Evolutionary conservation across 441 rosid species (phyloP).

Genomic region (Populus hybrid): DNA sequence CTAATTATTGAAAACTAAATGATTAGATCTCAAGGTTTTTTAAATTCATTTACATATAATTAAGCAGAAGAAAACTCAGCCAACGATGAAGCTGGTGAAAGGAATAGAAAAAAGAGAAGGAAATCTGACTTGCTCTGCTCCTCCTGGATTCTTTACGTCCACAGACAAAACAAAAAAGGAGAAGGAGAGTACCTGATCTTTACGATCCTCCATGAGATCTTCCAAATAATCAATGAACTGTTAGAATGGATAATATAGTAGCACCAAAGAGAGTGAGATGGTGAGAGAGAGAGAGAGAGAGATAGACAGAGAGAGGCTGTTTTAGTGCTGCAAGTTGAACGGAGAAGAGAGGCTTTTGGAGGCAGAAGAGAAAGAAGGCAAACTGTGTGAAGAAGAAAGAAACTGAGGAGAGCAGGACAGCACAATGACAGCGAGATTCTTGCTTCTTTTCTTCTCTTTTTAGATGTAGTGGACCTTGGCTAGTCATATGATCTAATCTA

Average conservation of each 20-base stretch:
- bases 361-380: background rate
- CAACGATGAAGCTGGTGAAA: background rate
- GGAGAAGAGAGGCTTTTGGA: too few species aligned
- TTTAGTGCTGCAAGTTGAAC: too few species aligned
- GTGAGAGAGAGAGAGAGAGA: background rate
- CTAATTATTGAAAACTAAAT: too few species aligned
- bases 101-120: background rate
- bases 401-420: too few species aligned
- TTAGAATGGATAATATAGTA: background rate
- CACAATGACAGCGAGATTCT: too few species aligned
- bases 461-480: too few species aligned
- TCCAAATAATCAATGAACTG: background rate
- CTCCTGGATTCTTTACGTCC: too few species aligned
- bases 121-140: background rate
- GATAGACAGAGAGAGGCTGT: background rate
- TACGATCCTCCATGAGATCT: slow-evolving; percentile 51
- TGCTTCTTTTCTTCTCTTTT: background rate
- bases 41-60: too few species aligned
- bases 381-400: background rate
- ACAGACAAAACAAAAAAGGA: background rate
- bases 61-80: background rate
- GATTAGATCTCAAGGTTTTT: too few species aligned
- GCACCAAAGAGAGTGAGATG: background rate
- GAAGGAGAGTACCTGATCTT: slow-evolving; percentile 39
- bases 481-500: too few species aligned